A percentile compares a stretch with the other conserved stretches of the same genome.
Conservation (phyloP, 78 protist genomes). For the Guillardia theta region DNA sequence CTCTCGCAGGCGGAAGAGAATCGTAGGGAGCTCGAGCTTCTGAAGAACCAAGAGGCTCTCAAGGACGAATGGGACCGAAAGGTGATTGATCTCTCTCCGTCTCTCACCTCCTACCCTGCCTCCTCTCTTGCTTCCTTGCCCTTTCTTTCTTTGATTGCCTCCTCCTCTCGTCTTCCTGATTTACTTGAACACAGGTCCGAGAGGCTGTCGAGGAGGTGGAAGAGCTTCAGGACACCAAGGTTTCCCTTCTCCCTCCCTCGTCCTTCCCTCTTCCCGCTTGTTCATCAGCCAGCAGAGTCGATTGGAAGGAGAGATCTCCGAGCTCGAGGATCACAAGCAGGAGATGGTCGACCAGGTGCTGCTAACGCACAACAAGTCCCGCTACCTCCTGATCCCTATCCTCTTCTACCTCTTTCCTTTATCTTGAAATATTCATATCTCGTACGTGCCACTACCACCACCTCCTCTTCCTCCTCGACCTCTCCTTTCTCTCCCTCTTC, state of each 20-base stretch:
- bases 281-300: background rate
- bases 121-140: too few relatives aligned
- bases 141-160: background rate
- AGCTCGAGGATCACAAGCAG: conserved; percentile 16
- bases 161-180: background rate
- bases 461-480: too few relatives aligned
- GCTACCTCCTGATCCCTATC: too few relatives aligned
- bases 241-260: background rate
- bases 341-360: too few relatives aligned
- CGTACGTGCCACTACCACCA: too few relatives aligned
- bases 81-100: too few relatives aligned
- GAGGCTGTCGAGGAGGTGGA: background rate
- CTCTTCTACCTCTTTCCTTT: too few relatives aligned
- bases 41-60: background rate
- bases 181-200: background rate
- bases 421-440: too few relatives aligned
- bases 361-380: too few relatives aligned
- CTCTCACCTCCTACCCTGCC: too few relatives aligned
- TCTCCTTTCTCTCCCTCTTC: too few relatives aligned
- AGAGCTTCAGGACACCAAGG: background rate
- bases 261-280: background rate
- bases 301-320: background rate
- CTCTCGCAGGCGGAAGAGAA: background rate
- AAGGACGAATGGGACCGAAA: background rate
- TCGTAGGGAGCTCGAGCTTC: background rate